Percentiles rank a stretch among this genome's conserved stretches.
These are phyloP conservation scores for Prunus kanzakura DNA, from an alignment of 306 rosid species.

Conservation along the genomic window DNA sequence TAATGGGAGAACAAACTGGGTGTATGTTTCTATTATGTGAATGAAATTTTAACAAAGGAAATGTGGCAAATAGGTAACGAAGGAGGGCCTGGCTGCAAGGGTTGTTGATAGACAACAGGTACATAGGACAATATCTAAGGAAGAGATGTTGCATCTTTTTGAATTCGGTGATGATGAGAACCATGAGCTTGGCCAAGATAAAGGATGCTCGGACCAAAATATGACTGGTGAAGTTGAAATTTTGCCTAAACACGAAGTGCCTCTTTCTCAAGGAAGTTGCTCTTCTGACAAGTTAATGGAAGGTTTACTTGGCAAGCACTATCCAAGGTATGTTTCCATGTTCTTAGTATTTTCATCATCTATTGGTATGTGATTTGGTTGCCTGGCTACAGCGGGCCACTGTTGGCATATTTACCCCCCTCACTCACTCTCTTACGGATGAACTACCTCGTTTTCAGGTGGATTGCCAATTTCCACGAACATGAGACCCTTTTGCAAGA, in stretches of 20 bases:
- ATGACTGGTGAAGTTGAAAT: conserved; percentile 36
- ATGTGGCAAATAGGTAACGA: conserved; percentile 70
- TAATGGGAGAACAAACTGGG: conserved; percentile 27
- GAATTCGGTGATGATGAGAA: conserved; percentile 95
- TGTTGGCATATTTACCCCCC: background rate
- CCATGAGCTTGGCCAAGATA: conserved; percentile 58
- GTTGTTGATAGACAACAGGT: conserved; percentile 97
- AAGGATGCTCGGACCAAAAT: conserved; percentile 33
- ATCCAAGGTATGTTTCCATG: conserved; percentile 56
- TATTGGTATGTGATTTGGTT: background rate
- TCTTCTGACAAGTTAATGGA: conserved; percentile 90
- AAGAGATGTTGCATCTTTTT: conserved; percentile 97
- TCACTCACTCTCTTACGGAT: background rate
- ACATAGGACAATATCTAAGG: conserved; percentile 85
- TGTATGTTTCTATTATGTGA: conserved; percentile 16
- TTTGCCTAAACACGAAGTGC: conserved; percentile 42
- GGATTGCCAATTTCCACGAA: conserved; percentile 85
- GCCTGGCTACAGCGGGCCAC: background rate
- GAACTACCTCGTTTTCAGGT: conserved; percentile 40
- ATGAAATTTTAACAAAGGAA: conserved; percentile 20
- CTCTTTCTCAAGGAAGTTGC: conserved; percentile 74
- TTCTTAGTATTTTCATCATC: conserved; percentile 10
- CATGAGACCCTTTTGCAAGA: conserved; percentile 91
- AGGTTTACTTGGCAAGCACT: conserved; percentile 71
- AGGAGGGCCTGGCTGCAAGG: conserved; percentile 97